Base-by-base conservation (phyloP, 192 early-diverging fungal species). In the Linnemannia elongata region DNA sequence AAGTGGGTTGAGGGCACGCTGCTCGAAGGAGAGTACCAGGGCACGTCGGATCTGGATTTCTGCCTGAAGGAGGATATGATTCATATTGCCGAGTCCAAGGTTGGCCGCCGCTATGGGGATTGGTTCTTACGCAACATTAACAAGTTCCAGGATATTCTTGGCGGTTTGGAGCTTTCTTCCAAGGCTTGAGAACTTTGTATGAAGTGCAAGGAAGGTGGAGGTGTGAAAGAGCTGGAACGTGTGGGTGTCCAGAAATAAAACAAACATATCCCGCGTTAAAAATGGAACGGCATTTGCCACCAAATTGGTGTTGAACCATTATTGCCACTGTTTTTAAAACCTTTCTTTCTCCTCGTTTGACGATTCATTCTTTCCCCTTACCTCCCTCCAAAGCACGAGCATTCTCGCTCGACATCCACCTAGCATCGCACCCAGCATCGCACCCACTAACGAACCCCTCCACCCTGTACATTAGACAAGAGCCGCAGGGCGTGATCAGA, bases 41-140 rank as follows among this genome's bases (percentile, higher is more conserved):
- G 94, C 17, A 94, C 96, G 5, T 95, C 95, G 6, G 97, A 99
- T 82, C 83, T 98, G 78, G 97, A 99, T 89, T 98, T 99, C 89
- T 97, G 95, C 86, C 78, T 99, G 78, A 96, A 96, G 92, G 90
- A 97, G 85, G 97, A 98, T 74, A 95, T 99, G 94, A 95, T 99
- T 88, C 94, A 97, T 89, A 96, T 99, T 90, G 94, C 95, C 13
- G 98, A 99, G 90, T 95, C 93, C 90, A 97, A 98, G 88, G 93
- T 96, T 30, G 97, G 96, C 41, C 94, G 97, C 66, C 94, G 96
- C 77, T 97, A 96, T 88, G 97, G 94, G 41, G 98, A 99, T 79
- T 99, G 96, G 96, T 98, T 98, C 83, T 94, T 98, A 83, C 94
- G 97, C 77, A 95, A 99, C 90, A 96, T 97, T 79, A 96, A 95